A percentile compares a stretch with the other conserved stretches of the same genome.
Conservation (phyloP, 1,284 basidiomycete species). For the Veloboletus limbatus region DNA sequence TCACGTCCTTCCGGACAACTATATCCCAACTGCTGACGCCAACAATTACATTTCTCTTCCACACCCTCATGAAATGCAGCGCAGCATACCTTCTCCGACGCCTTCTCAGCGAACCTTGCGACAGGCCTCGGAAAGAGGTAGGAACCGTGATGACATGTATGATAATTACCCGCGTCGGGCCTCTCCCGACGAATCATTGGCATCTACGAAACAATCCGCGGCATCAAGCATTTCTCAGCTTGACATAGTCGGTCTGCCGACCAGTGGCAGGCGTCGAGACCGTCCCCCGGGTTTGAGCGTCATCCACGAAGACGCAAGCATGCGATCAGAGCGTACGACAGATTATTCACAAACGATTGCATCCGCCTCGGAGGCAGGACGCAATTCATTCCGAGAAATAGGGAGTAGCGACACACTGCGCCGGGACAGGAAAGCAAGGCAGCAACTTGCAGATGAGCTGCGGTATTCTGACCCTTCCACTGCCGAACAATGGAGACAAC, state of each 20-base stretch:
- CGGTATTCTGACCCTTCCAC: slow-evolving; percentile 38
- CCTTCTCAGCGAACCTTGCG: slow-evolving; percentile 27
- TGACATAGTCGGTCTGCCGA: slow-evolving; percentile 38
- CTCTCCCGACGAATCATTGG: slow-evolving; percentile 31
- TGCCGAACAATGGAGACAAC: slow-evolving; percentile 38
- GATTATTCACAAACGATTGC: slow-evolving; percentile 25
- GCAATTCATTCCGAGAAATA: slow-evolving; percentile 14
- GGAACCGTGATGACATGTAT: slow-evolving; percentile 25
- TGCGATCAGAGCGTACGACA: slow-evolving; percentile 27
- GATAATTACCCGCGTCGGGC: slow-evolving; percentile 23
- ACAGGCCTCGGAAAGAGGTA: slow-evolving; percentile 20
- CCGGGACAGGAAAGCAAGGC: slow-evolving; percentile 22
- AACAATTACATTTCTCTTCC: slow-evolving; percentile 29
- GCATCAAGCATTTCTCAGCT: slow-evolving; percentile 41
- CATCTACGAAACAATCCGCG: slow-evolving; percentile 31
- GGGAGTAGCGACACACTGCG: slow-evolving; percentile 20
- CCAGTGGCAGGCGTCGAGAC: slow-evolving; percentile 22
- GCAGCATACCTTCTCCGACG: slow-evolving; percentile 28
- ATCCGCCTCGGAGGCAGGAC: slow-evolving; percentile 18
- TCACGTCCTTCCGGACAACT: slow-evolving; percentile 25
- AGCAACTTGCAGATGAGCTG: slow-evolving; percentile 33
- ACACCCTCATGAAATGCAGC: slow-evolving; percentile 30
- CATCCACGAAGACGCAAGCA: slow-evolving; percentile 40
- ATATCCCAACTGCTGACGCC: slow-evolving; percentile 26
- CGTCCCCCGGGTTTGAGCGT: slow-evolving; percentile 35